A percentile compares a stretch with the other conserved stretches of the same genome.
Evolutionary conservation across 1,139 yeast species (phyloP).

Genomic region (Torulaspora globosa): DNA sequence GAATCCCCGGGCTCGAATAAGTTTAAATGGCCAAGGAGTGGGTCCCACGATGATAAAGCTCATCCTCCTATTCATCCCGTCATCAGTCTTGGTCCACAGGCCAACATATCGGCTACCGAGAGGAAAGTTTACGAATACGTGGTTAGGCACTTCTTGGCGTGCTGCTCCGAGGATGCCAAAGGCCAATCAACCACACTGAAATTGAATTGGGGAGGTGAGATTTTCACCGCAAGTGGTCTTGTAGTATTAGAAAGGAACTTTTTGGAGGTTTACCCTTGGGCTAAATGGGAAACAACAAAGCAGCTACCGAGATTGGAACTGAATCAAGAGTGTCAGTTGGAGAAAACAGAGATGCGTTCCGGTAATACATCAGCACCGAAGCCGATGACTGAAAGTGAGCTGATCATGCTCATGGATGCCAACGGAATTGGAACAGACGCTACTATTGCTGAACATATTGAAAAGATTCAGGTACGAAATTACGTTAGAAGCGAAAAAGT

Average conservation of each 20-base stretch:
- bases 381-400: conserved; percentile 85
- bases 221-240: conserved; percentile 65
- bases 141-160: conserved; percentile 81
- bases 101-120: conserved; percentile 44
- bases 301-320: conserved; percentile 61
- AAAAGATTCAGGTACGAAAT: conserved; percentile 63
- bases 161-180: conserved; percentile 86
- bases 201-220: conserved; percentile 74
- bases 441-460: conserved; percentile 96
- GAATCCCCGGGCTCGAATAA: conserved; percentile 24
- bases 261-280: conserved; percentile 73
- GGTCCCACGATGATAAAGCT: conserved; percentile 86
- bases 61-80: conserved; percentile 99
- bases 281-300: conserved; percentile 68
- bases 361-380: conserved; percentile 81
- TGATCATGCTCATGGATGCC: conserved; percentile 90
- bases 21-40: conserved; percentile 65
- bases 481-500: conserved; percentile 53
- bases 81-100: conserved; percentile 35
- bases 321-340: conserved; percentile 54
- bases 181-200: conserved; percentile 65
- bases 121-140: conserved; percentile 81
- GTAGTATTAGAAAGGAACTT: conserved; percentile 70
- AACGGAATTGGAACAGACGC: conserved; percentile 99
- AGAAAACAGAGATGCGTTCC: conserved; percentile 55